phyloP scores from a whole-genome alignment of 2,329 filamentous ascomycete genomes.

The Calonectria pseudoturangicola region DNA sequence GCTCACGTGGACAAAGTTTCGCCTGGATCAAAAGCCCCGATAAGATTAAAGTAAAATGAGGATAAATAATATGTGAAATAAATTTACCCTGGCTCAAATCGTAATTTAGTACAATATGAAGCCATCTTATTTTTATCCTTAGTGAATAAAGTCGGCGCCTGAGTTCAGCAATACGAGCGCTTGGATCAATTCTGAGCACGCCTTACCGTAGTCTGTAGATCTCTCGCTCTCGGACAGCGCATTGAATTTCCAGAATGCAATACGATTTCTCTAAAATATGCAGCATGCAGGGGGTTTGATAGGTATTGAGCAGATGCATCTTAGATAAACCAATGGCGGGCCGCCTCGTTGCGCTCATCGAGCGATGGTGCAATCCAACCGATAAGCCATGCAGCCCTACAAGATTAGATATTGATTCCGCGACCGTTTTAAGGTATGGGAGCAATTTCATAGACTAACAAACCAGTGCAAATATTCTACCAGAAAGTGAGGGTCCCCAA shows the following conservation, averaged over 20 bases:
- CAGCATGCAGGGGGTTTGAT: neutral
- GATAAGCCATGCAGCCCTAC: constrained; percentile 17
- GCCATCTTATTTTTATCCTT: neutral
- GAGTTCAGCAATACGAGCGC: constrained; percentile 1
- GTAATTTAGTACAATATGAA: neutral
- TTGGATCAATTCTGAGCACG: neutral
- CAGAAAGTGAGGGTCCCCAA: no score
- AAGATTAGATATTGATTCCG: neutral
- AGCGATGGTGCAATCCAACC: neutral
- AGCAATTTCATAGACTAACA: neutral
- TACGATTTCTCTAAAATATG: neutral
- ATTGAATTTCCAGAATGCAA: neutral
- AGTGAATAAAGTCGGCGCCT: neutral
- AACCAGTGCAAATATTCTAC: neutral
- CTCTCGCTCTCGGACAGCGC: neutral
- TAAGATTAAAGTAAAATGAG: neutral
- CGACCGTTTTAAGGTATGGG: neutral
- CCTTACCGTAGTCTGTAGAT: neutral
- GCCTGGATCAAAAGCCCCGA: neutral
- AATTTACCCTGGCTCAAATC: no score
- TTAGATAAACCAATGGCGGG: neutral
- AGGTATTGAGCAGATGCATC: neutral
- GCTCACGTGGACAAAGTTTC: neutral
- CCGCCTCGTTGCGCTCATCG: neutral
- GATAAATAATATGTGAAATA: neutral